Conservation (phyloP, 768 basidiomycete species). For the Leccinum disarticulatum region DNA sequence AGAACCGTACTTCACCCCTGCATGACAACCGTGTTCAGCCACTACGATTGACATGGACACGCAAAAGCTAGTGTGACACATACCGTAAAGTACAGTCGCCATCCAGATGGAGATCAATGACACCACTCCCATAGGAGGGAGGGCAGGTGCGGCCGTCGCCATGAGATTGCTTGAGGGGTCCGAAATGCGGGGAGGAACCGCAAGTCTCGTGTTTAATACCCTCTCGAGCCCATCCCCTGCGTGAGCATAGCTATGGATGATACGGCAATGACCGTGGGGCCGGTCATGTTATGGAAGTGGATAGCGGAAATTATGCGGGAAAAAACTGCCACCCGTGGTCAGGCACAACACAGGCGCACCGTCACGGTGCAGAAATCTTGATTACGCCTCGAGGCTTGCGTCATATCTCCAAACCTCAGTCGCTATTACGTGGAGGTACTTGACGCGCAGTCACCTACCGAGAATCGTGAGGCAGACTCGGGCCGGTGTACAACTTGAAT, state of each 20-base stretch:
- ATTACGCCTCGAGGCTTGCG: not conserved
- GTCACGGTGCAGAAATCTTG: not conserved
- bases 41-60: not conserved
- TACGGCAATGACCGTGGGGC: not conserved
- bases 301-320: constrained; percentile 1
- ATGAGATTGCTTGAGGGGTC: constrained; percentile 2
- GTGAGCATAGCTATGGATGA: not conserved
- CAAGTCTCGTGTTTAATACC: constrained; percentile 3
- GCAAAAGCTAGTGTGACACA: not conserved
- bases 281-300: not conserved
- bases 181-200: not conserved
- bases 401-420: not conserved
- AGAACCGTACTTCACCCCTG: constrained; percentile 14
- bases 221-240: no score
- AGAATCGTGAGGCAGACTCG: not conserved
- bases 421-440: not conserved
- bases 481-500: not conserved
- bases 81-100: constrained; percentile 20
- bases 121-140: constrained; percentile 14
- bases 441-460: not conserved
- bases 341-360: constrained; percentile 3
- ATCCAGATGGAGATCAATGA: constrained; percentile 19
- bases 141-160: not conserved
- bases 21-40: not conserved
- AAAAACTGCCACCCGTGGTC: not conserved